phyloP scores from a whole-genome alignment of 2,329 filamentous ascomycete genomes.

The Ophiostoma ips region DNA sequence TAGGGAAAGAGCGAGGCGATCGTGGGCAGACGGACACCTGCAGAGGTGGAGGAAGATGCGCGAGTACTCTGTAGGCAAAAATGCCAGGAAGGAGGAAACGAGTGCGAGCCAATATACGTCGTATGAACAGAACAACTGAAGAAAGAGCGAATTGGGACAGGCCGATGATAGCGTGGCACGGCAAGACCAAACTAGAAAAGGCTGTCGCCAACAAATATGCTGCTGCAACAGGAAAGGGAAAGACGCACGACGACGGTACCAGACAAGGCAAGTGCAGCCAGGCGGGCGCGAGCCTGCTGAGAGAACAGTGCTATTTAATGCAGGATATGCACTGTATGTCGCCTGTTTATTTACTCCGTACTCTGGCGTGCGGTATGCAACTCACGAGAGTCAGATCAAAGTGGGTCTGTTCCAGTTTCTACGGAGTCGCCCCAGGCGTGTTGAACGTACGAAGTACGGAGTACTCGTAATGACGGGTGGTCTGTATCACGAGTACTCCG shows the following conservation, averaged over 20 bases:
- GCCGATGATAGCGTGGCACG: conserved; percentile 1
- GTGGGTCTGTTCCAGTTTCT: no score
- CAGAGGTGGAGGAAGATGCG: no score
- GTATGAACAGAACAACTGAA: neutral
- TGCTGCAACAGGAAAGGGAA: conserved; percentile 6
- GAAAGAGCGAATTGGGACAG: conserved; percentile 5
- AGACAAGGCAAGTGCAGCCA: conserved; percentile 1
- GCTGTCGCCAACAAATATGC: conserved; percentile 5
- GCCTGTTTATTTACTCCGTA: no score
- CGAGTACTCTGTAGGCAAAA: neutral
- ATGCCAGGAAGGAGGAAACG: neutral
- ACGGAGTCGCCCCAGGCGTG: no score
- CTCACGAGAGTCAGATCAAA: no score
- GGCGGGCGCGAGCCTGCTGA: no score
- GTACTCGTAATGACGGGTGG: no score
- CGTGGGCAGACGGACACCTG: neutral
- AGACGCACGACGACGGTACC: neutral
- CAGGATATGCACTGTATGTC: no score
- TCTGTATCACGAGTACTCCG: no score
- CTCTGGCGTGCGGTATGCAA: no score
- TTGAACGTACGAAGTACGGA: no score
- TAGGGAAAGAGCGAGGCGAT: neutral
- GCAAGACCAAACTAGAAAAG: neutral
- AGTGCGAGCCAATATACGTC: neutral
- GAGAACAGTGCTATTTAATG: no score